Conservation (phyloP, 306 rosid genomes). For the Dalbergia cultrata region DNA sequence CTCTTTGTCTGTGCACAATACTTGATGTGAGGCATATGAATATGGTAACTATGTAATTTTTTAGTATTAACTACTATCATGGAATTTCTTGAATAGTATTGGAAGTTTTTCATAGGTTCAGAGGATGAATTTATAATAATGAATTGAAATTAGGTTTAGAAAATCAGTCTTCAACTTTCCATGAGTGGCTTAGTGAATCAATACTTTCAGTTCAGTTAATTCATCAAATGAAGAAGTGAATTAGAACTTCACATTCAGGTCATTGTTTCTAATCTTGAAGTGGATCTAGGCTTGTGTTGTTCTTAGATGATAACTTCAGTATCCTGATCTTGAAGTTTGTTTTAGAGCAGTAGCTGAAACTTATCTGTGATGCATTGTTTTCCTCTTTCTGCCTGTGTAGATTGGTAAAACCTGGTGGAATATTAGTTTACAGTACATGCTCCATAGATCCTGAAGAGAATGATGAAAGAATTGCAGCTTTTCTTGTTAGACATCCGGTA, state of each 20-base stretch:
- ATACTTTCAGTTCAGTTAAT: conserved; percentile 5
- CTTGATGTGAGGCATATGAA: neutral
- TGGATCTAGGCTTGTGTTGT: conserved; percentile 29
- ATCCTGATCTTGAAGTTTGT: neutral
- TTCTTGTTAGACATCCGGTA: conserved; percentile 87
- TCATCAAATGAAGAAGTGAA: conserved; percentile 20
- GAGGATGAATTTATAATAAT: neutral
- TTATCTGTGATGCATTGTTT: neutral
- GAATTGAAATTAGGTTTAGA: conserved; percentile 27
- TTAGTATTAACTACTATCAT: neutral
- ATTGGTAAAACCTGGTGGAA: conserved; percentile 88
- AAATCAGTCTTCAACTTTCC: neutral
- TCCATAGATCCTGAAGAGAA: conserved; percentile 95
- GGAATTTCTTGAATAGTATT: conserved; percentile 12
- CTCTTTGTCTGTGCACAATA: conserved; percentile 14
- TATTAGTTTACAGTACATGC: conserved; percentile 85
- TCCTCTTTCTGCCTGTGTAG: conserved; percentile 52
- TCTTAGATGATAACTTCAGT: conserved; percentile 25
- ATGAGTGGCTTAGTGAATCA: neutral
- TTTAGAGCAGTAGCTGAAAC: conserved; percentile 31
- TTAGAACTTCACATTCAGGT: neutral
- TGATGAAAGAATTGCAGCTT: conserved; percentile 79
- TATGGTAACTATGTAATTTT: neutral
- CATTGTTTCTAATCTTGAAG: conserved; percentile 23
- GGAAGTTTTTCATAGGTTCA: neutral